These are phyloP conservation scores for Populus ilicifolia DNA, from an alignment of 345 rosid species.

Conservation along the genomic window DNA sequence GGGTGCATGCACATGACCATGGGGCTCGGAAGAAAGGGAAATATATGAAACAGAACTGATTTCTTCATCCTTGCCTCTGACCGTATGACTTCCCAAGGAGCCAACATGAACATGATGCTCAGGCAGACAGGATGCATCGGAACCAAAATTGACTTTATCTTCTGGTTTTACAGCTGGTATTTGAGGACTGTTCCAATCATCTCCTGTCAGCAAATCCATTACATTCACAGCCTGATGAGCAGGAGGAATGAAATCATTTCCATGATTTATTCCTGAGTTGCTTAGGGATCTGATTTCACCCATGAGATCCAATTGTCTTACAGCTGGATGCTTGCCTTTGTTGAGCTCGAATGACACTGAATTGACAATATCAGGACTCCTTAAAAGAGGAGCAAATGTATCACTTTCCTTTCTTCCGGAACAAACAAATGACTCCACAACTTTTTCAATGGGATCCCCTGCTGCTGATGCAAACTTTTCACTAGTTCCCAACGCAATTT, in stretches of 20 bases:
- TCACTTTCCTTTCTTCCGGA: conserved; percentile 15
- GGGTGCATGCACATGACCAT: not conserved
- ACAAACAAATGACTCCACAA: conserved; percentile 22
- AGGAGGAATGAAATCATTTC: conserved; percentile 20
- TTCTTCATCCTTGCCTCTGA: conserved; percentile 6
- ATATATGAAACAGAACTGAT: not conserved
- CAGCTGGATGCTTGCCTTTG: conserved; percentile 20
- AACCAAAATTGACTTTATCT: conserved; percentile 24
- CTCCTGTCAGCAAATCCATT: conserved; percentile 49
- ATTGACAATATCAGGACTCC: conserved; percentile 6
- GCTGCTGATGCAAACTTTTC: conserved; percentile 10
- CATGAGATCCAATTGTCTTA: conserved; percentile 28
- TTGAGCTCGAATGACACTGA: conserved; percentile 14
- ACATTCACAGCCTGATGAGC: conserved; percentile 20
- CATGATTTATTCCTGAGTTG: conserved; percentile 12
- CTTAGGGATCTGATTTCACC: conserved; percentile 24
- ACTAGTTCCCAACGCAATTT: conserved; percentile 5
- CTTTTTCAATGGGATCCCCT: conserved; percentile 21
- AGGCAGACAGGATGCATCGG: conserved; percentile 15
- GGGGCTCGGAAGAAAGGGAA: not conserved
- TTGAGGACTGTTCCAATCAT: conserved; percentile 26
- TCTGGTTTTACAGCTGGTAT: conserved; percentile 28
- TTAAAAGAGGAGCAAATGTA: not conserved
- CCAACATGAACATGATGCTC: conserved; percentile 7
- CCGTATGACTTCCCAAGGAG: not conserved